Base-by-base conservation (phyloP, 2,329 filamentous ascomycete species). In the Aureobasidium sp. region DNA sequence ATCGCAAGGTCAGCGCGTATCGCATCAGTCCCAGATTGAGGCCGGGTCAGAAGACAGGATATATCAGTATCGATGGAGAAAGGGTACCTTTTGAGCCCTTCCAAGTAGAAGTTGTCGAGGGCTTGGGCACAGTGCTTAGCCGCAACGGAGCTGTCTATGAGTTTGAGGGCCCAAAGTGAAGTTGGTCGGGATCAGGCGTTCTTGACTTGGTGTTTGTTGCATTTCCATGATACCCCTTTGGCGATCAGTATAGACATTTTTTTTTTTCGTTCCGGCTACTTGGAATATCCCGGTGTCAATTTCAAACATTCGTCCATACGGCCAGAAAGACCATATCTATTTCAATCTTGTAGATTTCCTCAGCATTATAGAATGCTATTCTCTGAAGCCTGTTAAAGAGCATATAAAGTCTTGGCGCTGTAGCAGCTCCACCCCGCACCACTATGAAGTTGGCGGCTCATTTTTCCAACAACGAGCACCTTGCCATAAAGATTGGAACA, bases 51-150 rank as follows among this genome's bases (percentile, higher is more conserved):
- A 77, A 82, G 40, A 81, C 86, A 64, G 93, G 93, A 1, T 94
- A 89, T 71, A 95, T 99, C 71, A 95, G 90, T 71, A 90, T 99
- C 65, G 94, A 97, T 69, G 94, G 94, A 38, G 94, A 99, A 75
- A 81, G 83, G 58, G 80, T 95, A 2, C 88, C 90, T 0, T 97
- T 95, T 71, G 87, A 87, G 67, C 88, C 90, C 0, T 95, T 96
- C 70, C 94, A 99, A 76, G 90, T 86, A 2, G 94, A 99, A 74
- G 81, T 96, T 7, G 90, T 96, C 71, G 82, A 78, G 57, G 88
- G 87, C 0, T 77, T 99, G 25, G 94, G 90, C 0, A 90, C 88
- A 4, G 88, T 93, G n/a, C 77, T 97, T 64, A 90, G 89, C 53
- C 90, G 87, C 74, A 83, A 79, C 29, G 88, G 82, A 2, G 78